A percentile compares a stretch with the other conserved stretches of the same genome.
Evolutionary conservation across 2,329 filamentous ascomycete species (phyloP).

Genomic region (Colletotrichum siamense): DNA sequence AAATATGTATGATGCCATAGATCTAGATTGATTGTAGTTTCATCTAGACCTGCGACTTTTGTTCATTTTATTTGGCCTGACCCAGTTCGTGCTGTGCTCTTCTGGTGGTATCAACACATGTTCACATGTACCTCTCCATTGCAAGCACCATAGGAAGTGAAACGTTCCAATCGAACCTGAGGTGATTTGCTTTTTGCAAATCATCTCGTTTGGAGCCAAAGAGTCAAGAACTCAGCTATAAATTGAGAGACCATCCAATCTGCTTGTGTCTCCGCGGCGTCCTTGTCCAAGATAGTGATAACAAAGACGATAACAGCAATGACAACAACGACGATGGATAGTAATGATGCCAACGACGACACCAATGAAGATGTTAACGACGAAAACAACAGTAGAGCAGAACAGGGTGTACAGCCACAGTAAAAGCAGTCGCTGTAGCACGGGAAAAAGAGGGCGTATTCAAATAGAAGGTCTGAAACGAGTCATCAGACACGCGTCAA

Average conservation of each 20-base stretch:
- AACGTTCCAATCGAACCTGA: not conserved
- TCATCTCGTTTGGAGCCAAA: not conserved
- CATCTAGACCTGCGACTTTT: not conserved
- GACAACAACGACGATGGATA: not conserved
- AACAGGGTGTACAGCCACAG: fast-evolving
- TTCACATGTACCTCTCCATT: not conserved
- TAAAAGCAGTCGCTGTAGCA: not conserved
- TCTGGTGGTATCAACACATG: not conserved
- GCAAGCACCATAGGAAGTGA: not conserved
- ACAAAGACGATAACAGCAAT: not conserved
- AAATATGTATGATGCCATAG: fast-evolving
- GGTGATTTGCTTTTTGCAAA: not conserved
- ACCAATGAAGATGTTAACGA: not conserved
- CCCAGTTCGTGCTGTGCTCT: not conserved
- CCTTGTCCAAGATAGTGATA: too few relatives aligned
- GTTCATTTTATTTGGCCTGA: fast-evolving
- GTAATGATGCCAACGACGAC: not conserved
- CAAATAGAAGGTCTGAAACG: not conserved
- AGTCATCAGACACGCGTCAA: not conserved
- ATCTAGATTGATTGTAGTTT: not conserved
- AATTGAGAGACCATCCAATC: not conserved
- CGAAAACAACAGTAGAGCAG: not conserved
- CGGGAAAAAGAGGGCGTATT: not conserved
- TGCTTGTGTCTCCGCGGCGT: not conserved
- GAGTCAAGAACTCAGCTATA: too few relatives aligned